Conservation (phyloP, 163 green algal species). For the Volvox carteri region DNA sequence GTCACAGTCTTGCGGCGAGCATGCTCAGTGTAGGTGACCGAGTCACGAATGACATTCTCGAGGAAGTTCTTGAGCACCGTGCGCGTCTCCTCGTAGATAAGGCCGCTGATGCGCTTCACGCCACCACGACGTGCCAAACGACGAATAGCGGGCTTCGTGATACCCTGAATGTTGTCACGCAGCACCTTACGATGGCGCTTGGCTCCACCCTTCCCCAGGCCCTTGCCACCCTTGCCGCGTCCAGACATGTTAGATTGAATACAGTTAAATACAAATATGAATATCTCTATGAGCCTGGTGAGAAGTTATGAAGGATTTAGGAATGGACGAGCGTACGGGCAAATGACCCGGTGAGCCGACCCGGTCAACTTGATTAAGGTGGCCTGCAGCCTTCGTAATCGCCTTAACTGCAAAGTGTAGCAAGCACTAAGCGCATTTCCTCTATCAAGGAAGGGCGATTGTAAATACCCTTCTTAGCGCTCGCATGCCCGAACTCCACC, state of each 20-base stretch:
- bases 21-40: slow-evolving; percentile 95
- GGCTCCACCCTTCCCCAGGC: slow-evolving; percentile 95
- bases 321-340: no score
- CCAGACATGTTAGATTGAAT: slow-evolving; percentile 65
- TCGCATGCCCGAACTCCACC: no score
- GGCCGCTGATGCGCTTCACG: slow-evolving; percentile 90
- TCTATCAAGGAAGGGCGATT: no score
- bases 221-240: slow-evolving; percentile 93
- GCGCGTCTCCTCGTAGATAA: slow-evolving; percentile 96
- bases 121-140: slow-evolving; percentile 88
- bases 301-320: no score
- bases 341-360: background rate
- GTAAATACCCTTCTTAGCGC: no score
- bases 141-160: slow-evolving; percentile 94
- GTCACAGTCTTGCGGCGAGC: slow-evolving; percentile 90
- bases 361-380: background rate
- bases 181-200: slow-evolving; percentile 97
- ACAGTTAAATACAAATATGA: background rate
- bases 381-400: no score
- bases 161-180: slow-evolving; percentile 96
- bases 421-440: no score
- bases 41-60: slow-evolving; percentile 96
- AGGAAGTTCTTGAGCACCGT: slow-evolving; percentile 95
- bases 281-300: no score
- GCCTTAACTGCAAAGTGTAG: no score